Evolutionary conservation across 2,329 filamentous ascomycete species (phyloP).

Genomic region (Fusarium verticillioides): DNA sequence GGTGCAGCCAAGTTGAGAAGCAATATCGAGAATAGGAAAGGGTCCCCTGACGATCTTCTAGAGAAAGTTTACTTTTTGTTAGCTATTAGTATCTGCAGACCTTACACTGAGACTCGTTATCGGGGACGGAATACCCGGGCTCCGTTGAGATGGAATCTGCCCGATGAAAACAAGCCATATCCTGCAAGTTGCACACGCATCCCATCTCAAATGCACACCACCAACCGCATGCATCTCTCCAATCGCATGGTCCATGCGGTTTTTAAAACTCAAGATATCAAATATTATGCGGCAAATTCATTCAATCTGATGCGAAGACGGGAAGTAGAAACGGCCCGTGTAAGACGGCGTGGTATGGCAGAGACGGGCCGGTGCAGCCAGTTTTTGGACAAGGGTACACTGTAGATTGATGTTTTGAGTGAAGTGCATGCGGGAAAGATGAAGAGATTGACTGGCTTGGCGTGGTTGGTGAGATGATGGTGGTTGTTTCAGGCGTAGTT

Average conservation of each 20-base stretch:
- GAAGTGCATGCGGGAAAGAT: neutral
- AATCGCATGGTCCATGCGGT: conserved; percentile 39
- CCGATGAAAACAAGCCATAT: conserved; percentile 10
- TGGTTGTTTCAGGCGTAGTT: conserved; percentile 1
- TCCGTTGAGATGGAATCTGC: neutral
- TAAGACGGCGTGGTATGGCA: conserved; percentile 28
- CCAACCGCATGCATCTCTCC: conserved; percentile 18
- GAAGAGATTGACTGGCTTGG: conserved; percentile 7
- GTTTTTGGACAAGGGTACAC: conserved; percentile 21
- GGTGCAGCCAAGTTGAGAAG: conserved; percentile 31
- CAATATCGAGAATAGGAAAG: conserved; percentile 3
- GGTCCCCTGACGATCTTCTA: conserved; percentile 27
- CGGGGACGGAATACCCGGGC: neutral
- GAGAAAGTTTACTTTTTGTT: neutral
- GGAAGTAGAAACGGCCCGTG: conserved; percentile 36
- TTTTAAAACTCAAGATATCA: neutral
- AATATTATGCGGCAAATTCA: neutral
- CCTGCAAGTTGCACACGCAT: conserved; percentile 29
- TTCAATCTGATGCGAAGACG: conserved; percentile 10
- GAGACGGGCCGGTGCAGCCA: conserved; percentile 38
- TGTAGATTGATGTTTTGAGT: neutral
- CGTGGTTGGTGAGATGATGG: neutral
- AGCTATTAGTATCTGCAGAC: neutral
- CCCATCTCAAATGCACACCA: conserved; percentile 13
- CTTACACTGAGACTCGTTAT: neutral